Evolutionary conservation across 441 rosid species (phyloP).

Genomic region (Cnidoscolus chayamansa): DNA sequence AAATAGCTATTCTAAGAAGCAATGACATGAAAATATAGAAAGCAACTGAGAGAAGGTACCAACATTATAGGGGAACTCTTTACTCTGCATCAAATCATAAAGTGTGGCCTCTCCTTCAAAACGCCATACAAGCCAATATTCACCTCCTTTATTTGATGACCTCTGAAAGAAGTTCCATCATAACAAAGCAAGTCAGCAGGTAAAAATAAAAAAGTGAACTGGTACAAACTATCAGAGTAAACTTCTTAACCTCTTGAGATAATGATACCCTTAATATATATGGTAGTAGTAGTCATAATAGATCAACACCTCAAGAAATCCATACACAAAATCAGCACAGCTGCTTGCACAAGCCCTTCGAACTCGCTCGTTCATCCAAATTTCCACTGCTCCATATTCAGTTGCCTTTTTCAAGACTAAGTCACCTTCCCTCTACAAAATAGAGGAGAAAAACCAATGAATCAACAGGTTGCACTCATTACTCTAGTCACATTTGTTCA

Average conservation of each 20-base stretch:
- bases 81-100: conserved; percentile 68
- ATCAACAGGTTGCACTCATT: not conserved
- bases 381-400: conserved; percentile 91
- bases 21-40: not conserved
- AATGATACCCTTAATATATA: conserved; percentile 30
- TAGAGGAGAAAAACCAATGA: not conserved
- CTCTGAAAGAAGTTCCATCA: conserved; percentile 41
- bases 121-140: conserved; percentile 90
- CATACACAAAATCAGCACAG: conserved; percentile 84
- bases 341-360: conserved; percentile 91
- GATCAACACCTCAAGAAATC: conserved; percentile 80
- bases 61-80: conserved; percentile 91
- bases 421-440: conserved; percentile 56
- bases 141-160: conserved; percentile 72
- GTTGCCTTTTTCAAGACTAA: conserved; percentile 93
- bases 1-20: not conserved
- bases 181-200: conserved; percentile 20
- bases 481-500: not conserved
- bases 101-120: conserved; percentile 82
- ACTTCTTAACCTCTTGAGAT: conserved; percentile 22
- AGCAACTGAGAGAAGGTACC: conserved; percentile 35
- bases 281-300: conserved; percentile 22
- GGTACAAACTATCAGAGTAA: not conserved
- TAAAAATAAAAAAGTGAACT: conserved; percentile 9
- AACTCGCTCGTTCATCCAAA: conserved; percentile 96